These are phyloP conservation scores for Plasmodium reichenowi DNA, from an alignment of 169 alveolate species.

Conservation along the genomic window DNA sequence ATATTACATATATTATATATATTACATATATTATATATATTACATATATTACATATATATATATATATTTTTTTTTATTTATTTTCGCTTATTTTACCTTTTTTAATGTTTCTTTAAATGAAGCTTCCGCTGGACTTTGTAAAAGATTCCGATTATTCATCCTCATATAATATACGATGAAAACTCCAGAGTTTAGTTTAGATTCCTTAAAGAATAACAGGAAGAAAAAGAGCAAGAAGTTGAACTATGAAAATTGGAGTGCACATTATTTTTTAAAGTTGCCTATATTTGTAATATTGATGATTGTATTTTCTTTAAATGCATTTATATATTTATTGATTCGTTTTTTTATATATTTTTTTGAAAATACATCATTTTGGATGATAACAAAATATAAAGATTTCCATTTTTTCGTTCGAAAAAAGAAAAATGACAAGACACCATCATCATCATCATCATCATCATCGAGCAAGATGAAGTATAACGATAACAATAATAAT, in stretches of 20 bases:
- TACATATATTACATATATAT: background rate
- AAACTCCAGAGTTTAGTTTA: constrained; percentile 75
- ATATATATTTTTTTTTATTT: background rate
- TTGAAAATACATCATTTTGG: constrained; percentile 52
- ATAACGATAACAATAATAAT: background rate
- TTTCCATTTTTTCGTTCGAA: background rate
- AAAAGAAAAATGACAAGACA: background rate
- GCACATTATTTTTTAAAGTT: constrained; percentile 63
- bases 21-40: background rate
- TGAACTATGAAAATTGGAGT: constrained; percentile 36
- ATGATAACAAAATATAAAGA: constrained; percentile 45
- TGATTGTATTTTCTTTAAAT: constrained; percentile 50
- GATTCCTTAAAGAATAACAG: constrained; percentile 51
- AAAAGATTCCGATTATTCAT: too few relatives aligned
- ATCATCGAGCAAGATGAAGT: background rate
- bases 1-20: constrained; percentile 3
- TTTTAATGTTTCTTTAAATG: too few relatives aligned
- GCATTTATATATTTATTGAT: constrained; percentile 65
- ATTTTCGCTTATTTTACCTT: too few relatives aligned
- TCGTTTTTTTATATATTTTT: constrained; percentile 34
- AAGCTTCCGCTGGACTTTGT: too few relatives aligned
- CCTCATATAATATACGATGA: constrained; percentile 32
- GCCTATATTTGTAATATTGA: constrained; percentile 51
- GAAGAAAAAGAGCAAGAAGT: constrained; percentile 39
- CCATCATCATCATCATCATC: background rate